Evolutionary conservation across 306 rosid species (phyloP), one percentile per base, ranked within the genome.

Genomic region (Prunus salicina): DNA sequence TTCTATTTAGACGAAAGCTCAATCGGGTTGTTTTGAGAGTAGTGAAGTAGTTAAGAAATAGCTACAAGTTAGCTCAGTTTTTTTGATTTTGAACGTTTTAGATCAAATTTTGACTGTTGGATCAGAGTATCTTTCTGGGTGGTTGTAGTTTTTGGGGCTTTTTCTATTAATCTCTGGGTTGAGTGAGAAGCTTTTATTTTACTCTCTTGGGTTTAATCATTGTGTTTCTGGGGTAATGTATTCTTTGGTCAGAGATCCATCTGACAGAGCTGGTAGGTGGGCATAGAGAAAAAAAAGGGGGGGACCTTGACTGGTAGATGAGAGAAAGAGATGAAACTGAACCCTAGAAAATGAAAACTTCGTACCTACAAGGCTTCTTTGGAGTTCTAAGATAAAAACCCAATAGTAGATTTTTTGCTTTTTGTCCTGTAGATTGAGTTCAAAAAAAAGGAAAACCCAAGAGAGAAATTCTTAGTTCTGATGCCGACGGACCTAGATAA

Each of bases 401-500:
- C 82, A 73, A 60, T 61, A 34, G 19, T 71, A 72, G 83, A 71
- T 67, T 83, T 85, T 78, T 71, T 18, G 72, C 34, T 70, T 67
- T 71, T 71, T 47, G 28, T 62, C 74, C 65, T n/a, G 74, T 62
- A 49, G 73, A 73, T 77, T 80, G 78, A 75, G 74, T 22, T 74
- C 20, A 3, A 25, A 78, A 49, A 50, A 18, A 34, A 61, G 18
- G 43, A 28, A 28, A 51, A 63, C 10, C 2, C 24, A 14, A 47
- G 9, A 14, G 27, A 50, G 66, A 9, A 72, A 27, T 16, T 62
- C 71, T 51, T 34, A 34, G 68, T 73, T 75, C 41, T 51, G 64
- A 91, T 91, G 97, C 84, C 90, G 73, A 87, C 90, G 67, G 97
- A 93, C 74, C 58, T 88, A 18, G 96, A 91, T 41, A 84, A 87